phyloP scores from a whole-genome alignment of 2,329 filamentous ascomycete species.

The Alternaria alternata region DNA sequence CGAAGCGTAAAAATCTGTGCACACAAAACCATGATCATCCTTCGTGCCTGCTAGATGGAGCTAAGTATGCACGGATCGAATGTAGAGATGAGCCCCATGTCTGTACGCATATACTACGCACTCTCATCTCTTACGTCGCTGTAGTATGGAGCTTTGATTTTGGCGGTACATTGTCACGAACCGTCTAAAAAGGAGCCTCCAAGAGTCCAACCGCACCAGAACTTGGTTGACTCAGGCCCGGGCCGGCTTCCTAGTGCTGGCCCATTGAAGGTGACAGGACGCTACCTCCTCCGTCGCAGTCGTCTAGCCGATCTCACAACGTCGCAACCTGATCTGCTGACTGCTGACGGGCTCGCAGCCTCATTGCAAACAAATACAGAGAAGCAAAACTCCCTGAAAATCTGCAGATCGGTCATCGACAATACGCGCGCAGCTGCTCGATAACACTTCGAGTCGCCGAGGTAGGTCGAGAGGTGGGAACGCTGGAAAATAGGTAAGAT shows the following conservation, averaged over 20 bases:
- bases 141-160: neutral
- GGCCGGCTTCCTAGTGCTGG: constrained; percentile 5
- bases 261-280: neutral
- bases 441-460: neutral
- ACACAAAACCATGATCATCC: constrained; percentile 5
- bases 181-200: neutral
- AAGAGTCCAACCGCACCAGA: neutral
- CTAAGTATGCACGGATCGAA: constrained; percentile 1
- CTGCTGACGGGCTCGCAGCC: neutral
- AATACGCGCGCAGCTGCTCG: neutral
- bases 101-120: neutral
- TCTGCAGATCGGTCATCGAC: neutral
- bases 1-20: constrained; percentile 3
- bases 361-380: neutral
- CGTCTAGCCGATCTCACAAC: neutral
- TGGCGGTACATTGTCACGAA: neutral
- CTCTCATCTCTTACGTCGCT: neutral
- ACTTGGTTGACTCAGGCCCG: neutral
- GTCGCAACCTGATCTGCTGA: neutral
- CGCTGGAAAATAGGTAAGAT: neutral
- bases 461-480: neutral
- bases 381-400: neutral
- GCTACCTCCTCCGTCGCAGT: constrained; percentile 2
- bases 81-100: neutral
- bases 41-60: neutral